Conservation (phyloP, 2,329 filamentous ascomycete genomes). For the Metarhizium rileyi region DNA sequence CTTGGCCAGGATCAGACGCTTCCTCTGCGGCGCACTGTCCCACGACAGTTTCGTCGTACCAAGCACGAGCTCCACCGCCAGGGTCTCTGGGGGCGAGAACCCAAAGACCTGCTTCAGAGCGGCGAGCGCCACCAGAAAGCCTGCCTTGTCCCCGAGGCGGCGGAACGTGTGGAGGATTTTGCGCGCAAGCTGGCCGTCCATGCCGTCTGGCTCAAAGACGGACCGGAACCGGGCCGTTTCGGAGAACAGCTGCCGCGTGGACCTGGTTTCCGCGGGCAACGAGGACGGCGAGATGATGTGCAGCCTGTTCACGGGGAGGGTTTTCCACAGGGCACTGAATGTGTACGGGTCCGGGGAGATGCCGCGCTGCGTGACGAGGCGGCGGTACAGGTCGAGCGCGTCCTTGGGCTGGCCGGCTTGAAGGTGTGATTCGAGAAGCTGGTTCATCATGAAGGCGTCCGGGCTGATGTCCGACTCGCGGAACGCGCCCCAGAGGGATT, state of each 20-base stretch:
- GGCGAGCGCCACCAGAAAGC: slow-evolving; percentile 35
- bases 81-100: slow-evolving; percentile 34
- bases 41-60: slow-evolving; percentile 34
- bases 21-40: slow-evolving; percentile 29
- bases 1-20: slow-evolving; percentile 32
- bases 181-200: slow-evolving; percentile 38
- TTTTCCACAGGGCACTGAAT: slow-evolving; percentile 58
- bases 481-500: slow-evolving; percentile 53
- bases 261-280: slow-evolving; percentile 19
- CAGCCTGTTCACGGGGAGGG: slow-evolving; percentile 41
- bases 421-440: slow-evolving; percentile 59
- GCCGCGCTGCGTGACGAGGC: slow-evolving; percentile 38
- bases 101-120: slow-evolving; percentile 32
- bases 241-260: slow-evolving; percentile 34
- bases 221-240: slow-evolving; percentile 39
- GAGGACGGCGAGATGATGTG: slow-evolving; percentile 22
- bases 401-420: slow-evolving; percentile 45
- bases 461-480: slow-evolving; percentile 53
- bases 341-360: slow-evolving; percentile 57
- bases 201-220: slow-evolving; percentile 32
- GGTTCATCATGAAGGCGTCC: slow-evolving; percentile 71
- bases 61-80: slow-evolving; percentile 37
- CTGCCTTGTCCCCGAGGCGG: slow-evolving; percentile 32
- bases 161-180: slow-evolving; percentile 43
- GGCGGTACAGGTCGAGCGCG: slow-evolving; percentile 45